A percentile compares a stretch with the other conserved stretches of the same genome.
Evolutionary conservation across 208 protist genomes (phyloP).

Genomic region (Wallacemonas sp.): DNA sequence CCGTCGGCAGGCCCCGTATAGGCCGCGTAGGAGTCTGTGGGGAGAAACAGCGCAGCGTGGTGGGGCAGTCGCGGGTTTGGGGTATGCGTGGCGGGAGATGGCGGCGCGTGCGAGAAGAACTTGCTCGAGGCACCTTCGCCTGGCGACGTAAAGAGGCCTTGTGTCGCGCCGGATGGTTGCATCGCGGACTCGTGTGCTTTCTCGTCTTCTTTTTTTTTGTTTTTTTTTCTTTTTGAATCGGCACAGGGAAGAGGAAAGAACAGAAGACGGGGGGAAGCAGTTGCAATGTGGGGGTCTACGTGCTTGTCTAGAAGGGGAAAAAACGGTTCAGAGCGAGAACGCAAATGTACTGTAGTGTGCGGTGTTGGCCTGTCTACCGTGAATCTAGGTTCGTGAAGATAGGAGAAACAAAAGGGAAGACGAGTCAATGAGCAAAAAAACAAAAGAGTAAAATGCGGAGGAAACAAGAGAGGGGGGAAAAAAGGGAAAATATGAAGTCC

Average conservation of each 20-base stretch:
- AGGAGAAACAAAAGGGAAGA: neutral
- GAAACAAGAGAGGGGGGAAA: neutral
- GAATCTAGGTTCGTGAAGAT: too few relatives aligned
- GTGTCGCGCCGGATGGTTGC: neutral
- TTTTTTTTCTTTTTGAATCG: too few relatives aligned
- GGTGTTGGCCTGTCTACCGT: too few relatives aligned
- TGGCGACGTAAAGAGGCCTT: neutral
- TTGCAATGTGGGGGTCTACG: too few relatives aligned
- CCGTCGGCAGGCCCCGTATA: too few relatives aligned
- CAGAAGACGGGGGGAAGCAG: too few relatives aligned
- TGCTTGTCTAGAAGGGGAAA: too few relatives aligned
- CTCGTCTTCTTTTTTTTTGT: neutral
- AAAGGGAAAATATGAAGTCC: neutral
- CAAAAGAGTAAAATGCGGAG: neutral
- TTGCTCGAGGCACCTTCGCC: neutral
- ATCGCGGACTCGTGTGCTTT: neutral
- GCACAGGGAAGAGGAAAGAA: too few relatives aligned
- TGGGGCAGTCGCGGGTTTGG: neutral
- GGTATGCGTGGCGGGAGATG: neutral
- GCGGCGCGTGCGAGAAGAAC: neutral
- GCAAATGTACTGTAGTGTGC: too few relatives aligned
- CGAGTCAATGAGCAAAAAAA: constrained; percentile 6
- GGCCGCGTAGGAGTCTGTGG: neutral
- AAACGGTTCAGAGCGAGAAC: too few relatives aligned
- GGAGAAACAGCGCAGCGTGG: neutral